Evolutionary conservation across 495 filamentous ascomycete genomes (phyloP), one percentile per base, ranked within the genome.

Genomic region (Talaromyces stipitatus): DNA sequence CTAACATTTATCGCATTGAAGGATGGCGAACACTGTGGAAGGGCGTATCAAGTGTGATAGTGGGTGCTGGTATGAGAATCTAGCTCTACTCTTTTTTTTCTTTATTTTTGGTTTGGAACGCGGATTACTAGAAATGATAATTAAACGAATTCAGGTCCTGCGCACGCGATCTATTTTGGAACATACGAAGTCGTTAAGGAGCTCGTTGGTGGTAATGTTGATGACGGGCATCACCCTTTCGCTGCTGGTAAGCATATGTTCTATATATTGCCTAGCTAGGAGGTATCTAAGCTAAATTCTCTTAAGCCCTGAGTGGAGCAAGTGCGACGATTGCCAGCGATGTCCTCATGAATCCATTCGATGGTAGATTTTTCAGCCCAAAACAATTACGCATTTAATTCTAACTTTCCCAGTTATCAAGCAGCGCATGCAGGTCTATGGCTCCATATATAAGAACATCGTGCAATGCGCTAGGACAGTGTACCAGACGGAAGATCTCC

Each of bases 261-360:
- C 18, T 48, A 56, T n/a, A n/a, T n/a, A 64, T 54, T 64, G n/a
- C 45, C 60, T 60, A 47, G 64, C 56, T 63, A n/a, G n/a, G n/a
- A n/a, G n/a, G n/a, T n/a, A n/a, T n/a, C n/a, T n/a, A n/a, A n/a
- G n/a, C n/a, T n/a, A n/a, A n/a, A n/a, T n/a, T n/a, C n/a, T n/a
- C n/a, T n/a, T n/a, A n/a, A 95, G 92, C 92, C 32, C 82, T 88
- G 52, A 95, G 91, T 67, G 94, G 94, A 66, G 92, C 92, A 56
- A 87, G 89, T 61, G 94, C 94, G 52, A 97, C 94, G 0, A 96
- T 97, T 65, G 90, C 91, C 32, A 96, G 91, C 66, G 94, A 99
- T 77, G 95, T 92, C 32, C 78, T 99, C 50, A 99, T 99, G 94
- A 99, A 97, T 69, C 94, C 94, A 27, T 99, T 99, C 69, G 94